phyloP scores from a whole-genome alignment of 495 filamentous ascomycete species.

The Parmelia sp. region DNA sequence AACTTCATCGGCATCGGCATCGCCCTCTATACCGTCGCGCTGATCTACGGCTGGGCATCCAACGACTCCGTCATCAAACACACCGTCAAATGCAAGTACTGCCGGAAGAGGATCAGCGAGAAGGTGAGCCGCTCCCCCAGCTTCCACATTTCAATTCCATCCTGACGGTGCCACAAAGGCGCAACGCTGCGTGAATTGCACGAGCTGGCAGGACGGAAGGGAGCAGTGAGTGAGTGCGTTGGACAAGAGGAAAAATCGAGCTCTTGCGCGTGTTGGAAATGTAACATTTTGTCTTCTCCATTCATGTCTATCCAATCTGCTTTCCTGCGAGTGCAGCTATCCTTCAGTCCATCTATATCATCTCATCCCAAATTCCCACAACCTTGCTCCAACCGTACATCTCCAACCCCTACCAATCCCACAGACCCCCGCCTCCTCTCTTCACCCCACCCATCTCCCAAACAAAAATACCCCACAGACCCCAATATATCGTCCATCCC shows the following conservation, averaged over 20 bases:
- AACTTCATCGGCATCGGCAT: conserved; percentile 62
- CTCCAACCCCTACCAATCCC: no score
- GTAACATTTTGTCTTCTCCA: not conserved
- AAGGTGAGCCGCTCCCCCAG: conserved; percentile 42
- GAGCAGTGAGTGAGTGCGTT: conserved; percentile 41
- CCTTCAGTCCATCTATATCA: not conserved
- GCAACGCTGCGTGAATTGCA: conserved; percentile 62
- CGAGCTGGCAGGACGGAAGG: conserved; percentile 71
- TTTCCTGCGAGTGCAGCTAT: not conserved
- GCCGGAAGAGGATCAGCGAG: conserved; percentile 57
- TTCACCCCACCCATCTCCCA: no score
- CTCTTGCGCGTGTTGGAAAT: not conserved
- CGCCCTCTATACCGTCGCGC: conserved; percentile 59
- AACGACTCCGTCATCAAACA: conserved; percentile 66
- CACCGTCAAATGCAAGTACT: conserved; percentile 64
- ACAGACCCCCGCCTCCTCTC: no score
- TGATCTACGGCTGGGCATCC: conserved; percentile 54
- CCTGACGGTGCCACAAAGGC: conserved; percentile 38
- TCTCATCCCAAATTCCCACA: not conserved
- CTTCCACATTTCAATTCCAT: not conserved
- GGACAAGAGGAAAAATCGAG: not conserved
- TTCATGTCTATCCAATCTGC: not conserved
- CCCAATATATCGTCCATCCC: no score
- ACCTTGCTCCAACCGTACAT: not conserved
- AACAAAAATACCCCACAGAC: no score